phyloP scores from a whole-genome alignment of 306 rosid species.

The Prunus padus region DNA sequence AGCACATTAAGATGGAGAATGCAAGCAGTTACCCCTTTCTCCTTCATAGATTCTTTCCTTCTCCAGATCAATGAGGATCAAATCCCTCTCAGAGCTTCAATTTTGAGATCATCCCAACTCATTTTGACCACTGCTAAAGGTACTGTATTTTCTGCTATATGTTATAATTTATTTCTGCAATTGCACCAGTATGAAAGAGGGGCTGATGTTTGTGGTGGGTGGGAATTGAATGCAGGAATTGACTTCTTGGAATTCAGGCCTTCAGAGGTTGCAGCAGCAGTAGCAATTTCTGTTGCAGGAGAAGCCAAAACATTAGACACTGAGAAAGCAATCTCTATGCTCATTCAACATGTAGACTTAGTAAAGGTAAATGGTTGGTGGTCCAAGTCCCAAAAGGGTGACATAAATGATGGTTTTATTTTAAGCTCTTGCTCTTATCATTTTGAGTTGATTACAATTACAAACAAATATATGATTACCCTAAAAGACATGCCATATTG shows the following conservation, averaged over 20 bases:
- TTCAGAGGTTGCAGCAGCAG: conserved; percentile 93
- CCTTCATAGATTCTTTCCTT: conserved; percentile 76
- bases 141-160: conserved; percentile 12
- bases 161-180: conserved; percentile 17
- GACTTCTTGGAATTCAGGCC: conserved; percentile 94
- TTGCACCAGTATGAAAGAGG: conserved; percentile 21
- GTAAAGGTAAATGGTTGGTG: conserved; percentile 52
- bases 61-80: conserved; percentile 56
- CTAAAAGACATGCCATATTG: background rate
- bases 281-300: conserved; percentile 61
- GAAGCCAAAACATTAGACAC: conserved; percentile 57
- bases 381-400: conserved; percentile 29
- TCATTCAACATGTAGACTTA: conserved; percentile 51
- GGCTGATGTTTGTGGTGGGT: conserved; percentile 36
- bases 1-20: conserved; percentile 91
- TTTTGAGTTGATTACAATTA: conserved; percentile 23
- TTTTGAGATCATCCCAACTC: conserved; percentile 52
- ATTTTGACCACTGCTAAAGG: conserved; percentile 57
- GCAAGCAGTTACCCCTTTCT: conserved; percentile 87
- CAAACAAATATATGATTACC: conserved; percentile 12
- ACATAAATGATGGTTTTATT: conserved; percentile 23
- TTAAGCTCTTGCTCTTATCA: conserved; percentile 20
- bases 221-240: conserved; percentile 72
- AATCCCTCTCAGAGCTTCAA: conserved; percentile 38
- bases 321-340: conserved; percentile 50